Base-by-base conservation (phyloP, 352 stramenopile genomes). In the Pythium volutum region DNA sequence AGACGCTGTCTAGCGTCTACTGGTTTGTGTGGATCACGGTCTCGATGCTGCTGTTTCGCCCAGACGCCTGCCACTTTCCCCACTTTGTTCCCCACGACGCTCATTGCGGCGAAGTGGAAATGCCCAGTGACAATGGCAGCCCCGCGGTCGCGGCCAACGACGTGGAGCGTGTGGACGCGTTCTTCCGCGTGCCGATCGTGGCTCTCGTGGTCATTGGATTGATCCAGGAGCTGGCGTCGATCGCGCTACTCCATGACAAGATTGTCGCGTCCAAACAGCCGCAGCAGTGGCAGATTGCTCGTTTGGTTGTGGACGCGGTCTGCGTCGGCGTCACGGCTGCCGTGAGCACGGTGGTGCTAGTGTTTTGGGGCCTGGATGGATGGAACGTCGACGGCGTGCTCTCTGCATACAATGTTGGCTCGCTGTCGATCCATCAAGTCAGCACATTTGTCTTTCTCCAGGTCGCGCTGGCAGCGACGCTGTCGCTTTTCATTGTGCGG, bases 381-480 rank as follows among this genome's bases (percentile, higher is more conserved):
- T 97, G 84, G 79, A 86, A 95, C 57, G 57, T 76, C 22, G 57
- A 79, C 39, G 79, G 87, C 18, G 54, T 89, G 29, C 78, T 97
- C 18, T 59, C 71, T 1, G 73, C 69, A 31, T 84, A 87, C 25
- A 71, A 76, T 8, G 55, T 93, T 15, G 79, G 79, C n/a, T 52
- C 84, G 38, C 73, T 97, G 43, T 69, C 81, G 51, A 97, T 97
- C 63, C 76, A 89, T 55, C 81, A 98, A 73, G 86, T 98, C 49
- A 92, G 87, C 62, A 96, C 87, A 66, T 80, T 95, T 62, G 95
- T 98, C 63, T 98, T 98, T 77, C 79, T 98, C 36, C 97, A 98
- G 75, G 84, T 98, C 36, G 96, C 91, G 29, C 81, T 98, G 12
- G 95, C 89, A 3, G 89, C 97, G 62, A 97, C 97, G 62, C 82